These are phyloP conservation scores for Astragalus glycyphyllos DNA, from an alignment of 306 rosid genomes.

Conservation along the genomic window DNA sequence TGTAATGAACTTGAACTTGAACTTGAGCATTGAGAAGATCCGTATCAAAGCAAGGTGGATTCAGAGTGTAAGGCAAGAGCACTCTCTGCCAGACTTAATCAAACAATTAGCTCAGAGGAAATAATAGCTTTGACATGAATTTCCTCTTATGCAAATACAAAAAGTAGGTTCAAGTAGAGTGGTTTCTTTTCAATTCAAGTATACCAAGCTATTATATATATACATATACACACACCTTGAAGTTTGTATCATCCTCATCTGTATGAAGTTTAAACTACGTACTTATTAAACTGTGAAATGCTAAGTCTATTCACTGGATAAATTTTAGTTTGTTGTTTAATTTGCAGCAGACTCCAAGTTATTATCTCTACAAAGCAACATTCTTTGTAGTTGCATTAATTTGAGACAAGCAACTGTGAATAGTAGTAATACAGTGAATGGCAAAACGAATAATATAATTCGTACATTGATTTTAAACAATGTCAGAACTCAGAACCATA, in stretches of 20 bases:
- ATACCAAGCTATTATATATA: background rate
- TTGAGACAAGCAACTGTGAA: slow-evolving; percentile 1
- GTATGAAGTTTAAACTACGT: background rate
- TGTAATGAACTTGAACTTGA: slow-evolving; percentile 57
- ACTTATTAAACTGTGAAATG: slow-evolving; percentile 16
- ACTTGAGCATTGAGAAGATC: slow-evolving; percentile 58
- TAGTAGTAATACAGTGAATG: background rate
- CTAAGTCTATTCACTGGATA: slow-evolving; percentile 5
- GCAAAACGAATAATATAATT: slow-evolving; percentile 5
- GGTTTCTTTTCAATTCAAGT: no score
- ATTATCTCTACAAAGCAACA: slow-evolving; percentile 15
- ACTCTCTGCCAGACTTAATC: slow-evolving; percentile 46
- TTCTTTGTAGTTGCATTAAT: slow-evolving; percentile 12
- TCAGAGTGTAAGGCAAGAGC: slow-evolving; percentile 52
- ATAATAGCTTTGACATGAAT: slow-evolving; percentile 27
- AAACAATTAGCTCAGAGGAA: slow-evolving; percentile 47
- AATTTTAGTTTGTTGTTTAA: background rate
- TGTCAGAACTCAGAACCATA: slow-evolving; percentile 22
- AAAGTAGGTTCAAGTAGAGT: background rate
- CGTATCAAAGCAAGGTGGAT: slow-evolving; percentile 75
- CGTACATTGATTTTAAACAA: background rate
- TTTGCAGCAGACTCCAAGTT: slow-evolving; percentile 5
- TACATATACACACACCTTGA: no score
- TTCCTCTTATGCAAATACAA: slow-evolving; percentile 19
- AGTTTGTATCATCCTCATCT: no score